A percentile compares a stretch with the other conserved stretches of the same genome.
Evolutionary conservation across 305 asterid species (phyloP).

Genomic region (Rubia tinctorum): DNA sequence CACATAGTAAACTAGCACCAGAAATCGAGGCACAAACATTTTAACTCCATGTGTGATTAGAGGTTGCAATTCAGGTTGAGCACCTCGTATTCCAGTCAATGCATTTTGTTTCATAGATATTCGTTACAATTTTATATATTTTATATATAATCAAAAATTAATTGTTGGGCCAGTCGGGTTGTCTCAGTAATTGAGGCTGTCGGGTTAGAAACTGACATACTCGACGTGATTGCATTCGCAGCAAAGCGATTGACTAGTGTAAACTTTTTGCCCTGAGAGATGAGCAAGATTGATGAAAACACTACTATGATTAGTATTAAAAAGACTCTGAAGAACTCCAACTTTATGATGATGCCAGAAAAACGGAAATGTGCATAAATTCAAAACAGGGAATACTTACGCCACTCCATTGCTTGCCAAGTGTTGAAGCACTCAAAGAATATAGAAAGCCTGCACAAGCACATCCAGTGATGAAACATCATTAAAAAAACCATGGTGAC

Average conservation of each 20-base stretch:
- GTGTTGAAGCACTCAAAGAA: conserved; percentile 86
- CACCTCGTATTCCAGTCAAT: too few species aligned
- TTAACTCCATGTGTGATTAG: background rate
- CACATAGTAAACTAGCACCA: background rate
- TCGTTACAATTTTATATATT: too few species aligned
- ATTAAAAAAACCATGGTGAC: background rate
- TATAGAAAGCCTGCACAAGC: conserved; percentile 70
- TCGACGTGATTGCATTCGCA: background rate
- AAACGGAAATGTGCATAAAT: background rate
- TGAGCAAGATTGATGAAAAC: background rate
- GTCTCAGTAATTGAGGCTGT: too few species aligned
- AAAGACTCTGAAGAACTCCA: background rate
- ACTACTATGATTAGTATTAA: background rate
- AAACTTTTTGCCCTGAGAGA: background rate
- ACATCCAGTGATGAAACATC: conserved; percentile 8
- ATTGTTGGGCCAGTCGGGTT: too few species aligned
- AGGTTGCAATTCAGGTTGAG: too few species aligned
- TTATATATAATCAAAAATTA: too few species aligned
- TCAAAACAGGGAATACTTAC: conserved; percentile 37
- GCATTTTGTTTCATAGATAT: too few species aligned
- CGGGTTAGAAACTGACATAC: too few species aligned
- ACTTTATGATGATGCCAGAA: background rate
- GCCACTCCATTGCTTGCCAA: conserved; percentile 77
- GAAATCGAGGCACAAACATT: background rate
- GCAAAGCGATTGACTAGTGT: background rate